Conservation (phyloP, 2,329 filamentous ascomycete genomes). For the Beauveria scarabaeidicola region DNA sequence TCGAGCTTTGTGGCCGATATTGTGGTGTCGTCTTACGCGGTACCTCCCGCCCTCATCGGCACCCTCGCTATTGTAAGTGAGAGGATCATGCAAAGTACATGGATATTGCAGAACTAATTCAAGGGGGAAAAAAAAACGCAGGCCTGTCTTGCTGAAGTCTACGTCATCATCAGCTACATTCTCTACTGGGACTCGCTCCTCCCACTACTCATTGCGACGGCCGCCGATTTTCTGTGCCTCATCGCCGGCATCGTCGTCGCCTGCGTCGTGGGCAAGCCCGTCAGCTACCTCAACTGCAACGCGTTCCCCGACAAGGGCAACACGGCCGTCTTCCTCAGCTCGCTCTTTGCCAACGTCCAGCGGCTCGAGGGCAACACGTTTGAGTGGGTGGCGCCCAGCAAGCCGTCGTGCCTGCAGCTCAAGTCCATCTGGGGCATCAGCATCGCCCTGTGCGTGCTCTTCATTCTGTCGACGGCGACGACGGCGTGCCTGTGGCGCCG, state of each 20-base stretch:
- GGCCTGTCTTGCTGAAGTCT: conserved; percentile 72
- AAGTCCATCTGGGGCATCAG: conserved; percentile 82
- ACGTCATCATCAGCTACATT: conserved; percentile 71
- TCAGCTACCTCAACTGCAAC: conserved; percentile 69
- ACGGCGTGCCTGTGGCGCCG: conserved; percentile 55
- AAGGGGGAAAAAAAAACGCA: conserved; percentile 25
- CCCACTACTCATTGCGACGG: conserved; percentile 61
- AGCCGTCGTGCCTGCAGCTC: conserved; percentile 68
- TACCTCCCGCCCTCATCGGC: conserved; percentile 66
- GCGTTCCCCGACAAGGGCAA: conserved; percentile 33
- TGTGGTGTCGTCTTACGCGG: conserved; percentile 53
- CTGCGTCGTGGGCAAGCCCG: conserved; percentile 68
- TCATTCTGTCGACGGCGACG: conserved; percentile 53
- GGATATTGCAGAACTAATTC: neutral
- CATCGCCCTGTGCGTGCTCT: conserved; percentile 68
- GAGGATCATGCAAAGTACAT: neutral
- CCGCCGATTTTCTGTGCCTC: conserved; percentile 59
- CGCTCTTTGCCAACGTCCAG: conserved; percentile 34
- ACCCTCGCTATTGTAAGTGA: conserved; percentile 69
- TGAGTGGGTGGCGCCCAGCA: conserved; percentile 42
- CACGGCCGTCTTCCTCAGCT: conserved; percentile 36
- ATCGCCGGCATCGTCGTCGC: conserved; percentile 72
- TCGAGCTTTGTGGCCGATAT: conserved; percentile 77
- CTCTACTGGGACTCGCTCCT: conserved; percentile 71
- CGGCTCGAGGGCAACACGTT: conserved; percentile 24